These are phyloP conservation scores for Clavariopsis aquatica DNA, from an alignment of 495 filamentous ascomycete genomes.

Conservation along the genomic window DNA sequence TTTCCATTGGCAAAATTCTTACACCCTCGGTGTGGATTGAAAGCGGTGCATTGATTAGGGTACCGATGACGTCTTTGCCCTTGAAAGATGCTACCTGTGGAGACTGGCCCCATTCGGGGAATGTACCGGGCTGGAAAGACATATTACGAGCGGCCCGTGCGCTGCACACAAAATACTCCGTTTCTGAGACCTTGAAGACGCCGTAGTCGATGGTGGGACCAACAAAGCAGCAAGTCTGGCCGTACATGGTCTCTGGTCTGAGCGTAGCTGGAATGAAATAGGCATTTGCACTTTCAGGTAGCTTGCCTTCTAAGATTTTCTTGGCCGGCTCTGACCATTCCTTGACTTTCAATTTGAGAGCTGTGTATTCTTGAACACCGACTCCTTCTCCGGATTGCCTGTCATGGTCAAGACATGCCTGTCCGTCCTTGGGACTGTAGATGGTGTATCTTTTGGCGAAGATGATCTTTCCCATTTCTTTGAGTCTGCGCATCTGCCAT, in stretches of 20 bases:
- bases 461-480: conserved; percentile 87
- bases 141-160: conserved; percentile 91
- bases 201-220: conserved; percentile 89
- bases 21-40: conserved; percentile 83
- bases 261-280: conserved; percentile 91
- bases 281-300: conserved; percentile 79
- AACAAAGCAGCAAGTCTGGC: conserved; percentile 94
- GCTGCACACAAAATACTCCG: conserved; percentile 82
- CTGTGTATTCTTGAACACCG: conserved; percentile 87
- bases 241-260: conserved; percentile 97
- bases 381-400: conserved; percentile 88
- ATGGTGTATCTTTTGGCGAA: conserved; percentile 94
- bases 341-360: conserved; percentile 82
- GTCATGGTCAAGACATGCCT: conserved; percentile 98
- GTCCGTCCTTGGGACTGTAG: conserved; percentile 94
- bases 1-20: conserved; percentile 90
- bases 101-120: conserved; percentile 71
- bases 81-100: conserved; percentile 70
- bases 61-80: conserved; percentile 82
- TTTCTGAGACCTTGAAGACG: conserved; percentile 78
- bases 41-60: conserved; percentile 82
- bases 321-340: conserved; percentile 75
- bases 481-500: conserved; percentile 96
- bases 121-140: conserved; percentile 82
- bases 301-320: conserved; percentile 68